Evolutionary conservation across 345 rosid species (phyloP), one percentile per base, ranked within the genome.

Genomic region (Boechera retrofracta): DNA sequence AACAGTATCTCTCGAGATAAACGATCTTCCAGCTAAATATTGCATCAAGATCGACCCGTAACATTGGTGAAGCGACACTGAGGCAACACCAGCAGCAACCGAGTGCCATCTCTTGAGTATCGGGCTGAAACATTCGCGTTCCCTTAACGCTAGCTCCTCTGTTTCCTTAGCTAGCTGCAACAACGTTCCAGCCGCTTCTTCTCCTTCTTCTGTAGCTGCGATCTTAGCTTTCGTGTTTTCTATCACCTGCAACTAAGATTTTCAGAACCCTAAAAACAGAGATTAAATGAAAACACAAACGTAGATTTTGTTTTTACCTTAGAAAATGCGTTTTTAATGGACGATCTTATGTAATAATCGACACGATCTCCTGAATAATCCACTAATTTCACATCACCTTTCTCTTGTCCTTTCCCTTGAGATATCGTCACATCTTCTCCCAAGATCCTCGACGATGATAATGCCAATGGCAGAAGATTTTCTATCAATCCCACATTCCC

Each of bases 21-120:
- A 29, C 0, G 82, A 74, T 26, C 83, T 82, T 28, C 87, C 88
- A 0, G 88, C 80, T 21, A 95, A 82, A 80, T 89, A 92, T 61
- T 85, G 96, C 85, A 88, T 88, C 77, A 92, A 72, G 29, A 90
- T 83, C 7, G 83, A 82, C 1, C 98, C 97, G 45, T 88, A 95
- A 79, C 92, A 84, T 11, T 85, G 88, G 76, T 92, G 98, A 58
- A 92, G 74, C 3, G 94, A 86, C 31, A 87, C 86, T 0, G 91
- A 86, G 0, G 98, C 94, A 36, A 89, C 86, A 18, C 89, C 89
- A 1, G 89, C 84, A 24, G 98, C 86, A 42, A 73, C 76, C 0
- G 92, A 67, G 48, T 89, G 84, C 98, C 94, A 91, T 81, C 83
- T 89, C 80, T 84, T 92, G n/a, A 95, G 79, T 48, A 88, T 82